These are phyloP conservation scores for Lachnellula willkommii DNA, from an alignment of 2,329 filamentous ascomycete genomes.

Conservation along the genomic window DNA sequence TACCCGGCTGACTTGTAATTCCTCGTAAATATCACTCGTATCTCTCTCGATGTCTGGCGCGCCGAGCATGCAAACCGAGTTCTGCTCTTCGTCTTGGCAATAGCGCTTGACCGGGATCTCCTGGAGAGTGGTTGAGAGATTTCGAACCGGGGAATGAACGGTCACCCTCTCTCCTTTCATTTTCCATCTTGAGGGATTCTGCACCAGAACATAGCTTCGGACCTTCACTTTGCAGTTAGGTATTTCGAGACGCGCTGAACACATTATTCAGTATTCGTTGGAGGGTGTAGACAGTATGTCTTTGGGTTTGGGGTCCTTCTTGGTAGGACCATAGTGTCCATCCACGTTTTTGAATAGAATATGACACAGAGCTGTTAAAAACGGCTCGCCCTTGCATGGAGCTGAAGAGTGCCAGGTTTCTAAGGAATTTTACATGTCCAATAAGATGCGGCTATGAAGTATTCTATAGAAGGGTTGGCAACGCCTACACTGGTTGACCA, in stretches of 20 bases:
- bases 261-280: conserved; percentile 4
- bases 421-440: background rate
- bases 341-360: background rate
- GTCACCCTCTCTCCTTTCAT: conserved; percentile 15
- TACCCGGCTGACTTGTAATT: conserved; percentile 5
- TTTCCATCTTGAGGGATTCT: conserved; percentile 18
- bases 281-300: background rate
- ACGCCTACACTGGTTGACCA: background rate
- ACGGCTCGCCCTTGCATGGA: conserved; percentile 1
- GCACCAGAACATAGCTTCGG: conserved; percentile 21
- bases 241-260: background rate
- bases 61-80: conserved; percentile 21
- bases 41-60: conserved; percentile 23
- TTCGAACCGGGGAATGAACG: conserved; percentile 21
- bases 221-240: conserved; percentile 15
- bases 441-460: background rate
- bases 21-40: conserved; percentile 13
- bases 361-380: background rate
- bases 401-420: background rate
- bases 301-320: background rate
- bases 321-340: background rate
- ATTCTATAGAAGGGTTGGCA: no score
- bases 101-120: conserved; percentile 19
- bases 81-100: conserved; percentile 14
- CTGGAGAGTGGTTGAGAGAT: conserved; percentile 5